Conservation (phyloP, 1,284 basidiomycete genomes). For the Uromyces viciae-fabae region DNA sequence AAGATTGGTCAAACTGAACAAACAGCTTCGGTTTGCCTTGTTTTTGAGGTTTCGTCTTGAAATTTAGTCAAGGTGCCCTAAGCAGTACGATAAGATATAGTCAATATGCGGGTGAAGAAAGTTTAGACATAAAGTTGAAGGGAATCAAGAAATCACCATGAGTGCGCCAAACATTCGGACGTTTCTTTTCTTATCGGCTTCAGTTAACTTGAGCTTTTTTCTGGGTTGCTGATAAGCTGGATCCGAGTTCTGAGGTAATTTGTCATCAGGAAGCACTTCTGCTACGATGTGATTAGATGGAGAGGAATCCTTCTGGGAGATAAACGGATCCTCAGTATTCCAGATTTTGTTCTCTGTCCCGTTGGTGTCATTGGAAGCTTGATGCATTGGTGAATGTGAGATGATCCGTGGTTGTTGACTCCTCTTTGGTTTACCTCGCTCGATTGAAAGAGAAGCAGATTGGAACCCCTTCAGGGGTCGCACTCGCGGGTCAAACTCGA, state of each 20-base stretch:
- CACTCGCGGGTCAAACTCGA: no score
- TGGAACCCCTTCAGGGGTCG: no score
- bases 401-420: no score
- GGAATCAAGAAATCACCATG: conserved; percentile 16
- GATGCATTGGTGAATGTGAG: not conserved
- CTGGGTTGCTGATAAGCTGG: conserved; percentile 28
- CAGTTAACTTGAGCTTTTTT: conserved; percentile 42
- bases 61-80: conserved; percentile 44
- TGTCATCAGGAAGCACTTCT: not conserved
- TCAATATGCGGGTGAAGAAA: not conserved
- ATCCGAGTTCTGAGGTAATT: not conserved
- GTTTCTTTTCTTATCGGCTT: conserved; percentile 44
- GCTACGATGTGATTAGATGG: not conserved
- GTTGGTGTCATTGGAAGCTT: not conserved
- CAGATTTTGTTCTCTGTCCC: conserved; percentile 31
- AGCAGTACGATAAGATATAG: not conserved
- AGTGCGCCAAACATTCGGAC: conserved; percentile 43
- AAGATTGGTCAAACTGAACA: no score
- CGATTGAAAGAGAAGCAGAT: no score
- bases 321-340: conserved; percentile 33
- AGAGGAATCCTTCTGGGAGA: not conserved
- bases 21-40: conserved; percentile 42
- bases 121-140: not conserved
- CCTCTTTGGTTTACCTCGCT: no score
- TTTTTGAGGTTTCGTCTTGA: conserved; percentile 39